Conservation (phyloP, 2,329 filamentous ascomycete genomes). For the Domatiomyces catenatus region DNA sequence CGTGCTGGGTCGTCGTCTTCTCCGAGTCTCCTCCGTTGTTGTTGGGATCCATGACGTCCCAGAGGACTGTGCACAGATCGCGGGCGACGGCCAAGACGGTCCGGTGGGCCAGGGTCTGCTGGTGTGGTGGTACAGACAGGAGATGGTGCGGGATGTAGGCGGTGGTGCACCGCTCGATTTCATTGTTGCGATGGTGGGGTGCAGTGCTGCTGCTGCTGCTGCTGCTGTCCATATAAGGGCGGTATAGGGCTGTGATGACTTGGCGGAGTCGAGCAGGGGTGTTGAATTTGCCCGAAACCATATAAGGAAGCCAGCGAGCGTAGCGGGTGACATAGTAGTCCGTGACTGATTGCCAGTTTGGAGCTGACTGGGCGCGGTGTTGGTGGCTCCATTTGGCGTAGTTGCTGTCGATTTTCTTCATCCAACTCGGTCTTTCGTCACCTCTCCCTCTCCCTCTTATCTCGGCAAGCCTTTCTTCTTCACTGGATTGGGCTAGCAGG, state of each 20-base stretch:
- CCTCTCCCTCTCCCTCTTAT: background rate
- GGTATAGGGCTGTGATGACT: slow-evolving; percentile 1
- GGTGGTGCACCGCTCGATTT: background rate
- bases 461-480: background rate
- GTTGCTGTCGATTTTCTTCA: background rate
- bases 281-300: slow-evolving; percentile 18
- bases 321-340: slow-evolving; percentile 54
- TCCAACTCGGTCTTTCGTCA: background rate
- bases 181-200: background rate
- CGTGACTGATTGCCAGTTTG: slow-evolving; percentile 50
- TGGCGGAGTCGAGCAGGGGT: slow-evolving; percentile 16
- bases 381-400: background rate
- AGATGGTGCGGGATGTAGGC: background rate
- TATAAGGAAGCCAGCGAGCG: slow-evolving; percentile 35
- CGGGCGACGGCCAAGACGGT: slow-evolving; percentile 5
- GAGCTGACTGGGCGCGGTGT: background rate
- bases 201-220: background rate
- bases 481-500: background rate
- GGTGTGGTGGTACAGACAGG: background rate
- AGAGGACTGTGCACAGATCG: slow-evolving; percentile 14
- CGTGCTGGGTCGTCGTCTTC: background rate
- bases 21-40: background rate
- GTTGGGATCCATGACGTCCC: slow-evolving; percentile 4
- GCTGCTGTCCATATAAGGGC: background rate
- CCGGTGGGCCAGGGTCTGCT: background rate